Evolutionary conservation across 2,329 filamentous ascomycete genomes (phyloP).

Genomic region (Scleromitrula shiraiana): DNA sequence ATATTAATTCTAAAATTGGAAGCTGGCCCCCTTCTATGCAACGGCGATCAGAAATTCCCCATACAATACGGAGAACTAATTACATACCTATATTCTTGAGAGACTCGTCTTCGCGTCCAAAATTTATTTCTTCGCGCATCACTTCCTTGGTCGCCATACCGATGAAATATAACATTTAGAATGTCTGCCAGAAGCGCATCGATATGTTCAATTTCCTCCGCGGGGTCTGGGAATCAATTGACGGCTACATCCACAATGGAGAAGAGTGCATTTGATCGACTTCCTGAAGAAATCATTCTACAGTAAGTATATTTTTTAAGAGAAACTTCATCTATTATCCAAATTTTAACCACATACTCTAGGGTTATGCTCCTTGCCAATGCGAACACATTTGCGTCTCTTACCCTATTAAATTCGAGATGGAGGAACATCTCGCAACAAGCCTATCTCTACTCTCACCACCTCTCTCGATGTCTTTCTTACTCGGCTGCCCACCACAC

Average conservation of each 20-base stretch:
- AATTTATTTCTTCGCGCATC: neutral
- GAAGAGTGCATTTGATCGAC: conserved; percentile 37
- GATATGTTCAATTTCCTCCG: conserved; percentile 5
- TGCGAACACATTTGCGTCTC: conserved; percentile 57
- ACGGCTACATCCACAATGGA: conserved; percentile 3
- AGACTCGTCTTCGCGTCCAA: neutral
- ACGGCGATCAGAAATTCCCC: neutral
- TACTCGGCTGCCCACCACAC: conserved; percentile 43
- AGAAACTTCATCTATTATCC: neutral
- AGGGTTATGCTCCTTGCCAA: conserved; percentile 55
- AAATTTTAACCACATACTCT: conserved; percentile 13
- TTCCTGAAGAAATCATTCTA: conserved; percentile 63
- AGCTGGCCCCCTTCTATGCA: conserved; percentile 3
- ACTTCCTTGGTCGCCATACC: neutral
- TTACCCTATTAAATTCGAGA: conserved; percentile 56
- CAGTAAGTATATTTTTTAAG: conserved; percentile 56
- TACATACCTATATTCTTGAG: no score
- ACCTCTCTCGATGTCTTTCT: conserved; percentile 53
- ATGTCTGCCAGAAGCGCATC: conserved; percentile 1
- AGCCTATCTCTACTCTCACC: conserved; percentile 53
- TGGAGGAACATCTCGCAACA: conserved; percentile 59
- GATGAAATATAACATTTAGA: neutral
- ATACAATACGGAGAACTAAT: no score
- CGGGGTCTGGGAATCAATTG: neutral
- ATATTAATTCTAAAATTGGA: conserved; percentile 3